A percentile compares a stretch with the other conserved stretches of the same genome.
These are phyloP conservation scores for Trypanosomatidae sp. DNA, from an alignment of 208 protist genomes.

Conservation along the genomic window DNA sequence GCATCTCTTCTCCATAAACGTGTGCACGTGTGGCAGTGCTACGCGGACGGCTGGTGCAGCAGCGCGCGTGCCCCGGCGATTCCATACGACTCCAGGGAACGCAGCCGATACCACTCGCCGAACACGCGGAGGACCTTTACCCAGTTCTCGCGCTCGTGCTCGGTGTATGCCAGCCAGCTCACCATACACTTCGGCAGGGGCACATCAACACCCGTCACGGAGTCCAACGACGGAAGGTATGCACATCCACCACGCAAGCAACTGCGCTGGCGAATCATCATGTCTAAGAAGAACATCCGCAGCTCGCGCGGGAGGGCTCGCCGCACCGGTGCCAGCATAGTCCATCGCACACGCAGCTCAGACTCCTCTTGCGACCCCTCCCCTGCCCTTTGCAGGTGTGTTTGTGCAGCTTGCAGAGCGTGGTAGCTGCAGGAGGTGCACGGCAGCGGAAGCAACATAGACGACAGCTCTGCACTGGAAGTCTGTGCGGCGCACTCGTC, in stretches of 20 bases:
- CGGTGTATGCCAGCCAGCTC: slow-evolving; percentile 44
- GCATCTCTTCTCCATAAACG: background rate
- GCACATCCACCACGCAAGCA: slow-evolving; percentile 22
- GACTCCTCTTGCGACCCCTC: background rate
- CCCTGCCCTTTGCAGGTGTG: background rate
- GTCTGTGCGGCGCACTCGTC: background rate
- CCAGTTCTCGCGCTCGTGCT: slow-evolving; percentile 34
- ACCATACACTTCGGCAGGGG: slow-evolving; percentile 28
- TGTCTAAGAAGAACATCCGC: slow-evolving; percentile 28
- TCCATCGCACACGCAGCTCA: slow-evolving; percentile 13
- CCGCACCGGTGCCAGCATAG: slow-evolving; percentile 8
- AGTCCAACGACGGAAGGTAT: slow-evolving; percentile 36
- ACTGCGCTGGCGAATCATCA: slow-evolving; percentile 27
- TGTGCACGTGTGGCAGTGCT: background rate
- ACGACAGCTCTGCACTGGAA: background rate
- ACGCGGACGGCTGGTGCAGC: slow-evolving; percentile 5
- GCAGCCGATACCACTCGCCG: slow-evolving; percentile 81
- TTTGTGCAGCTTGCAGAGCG: slow-evolving; percentile 5
- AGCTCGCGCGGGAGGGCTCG: slow-evolving; percentile 23
- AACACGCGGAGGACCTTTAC: slow-evolving; percentile 57
- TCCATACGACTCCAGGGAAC: slow-evolving; percentile 47
- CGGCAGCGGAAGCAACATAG: slow-evolving; percentile 2
- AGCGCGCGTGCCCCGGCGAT: slow-evolving; percentile 2
- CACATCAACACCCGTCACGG: background rate
- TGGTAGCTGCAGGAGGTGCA: slow-evolving; percentile 19